A percentile compares a stretch with the other conserved stretches of the same genome.
Evolutionary conservation across 208 protist species (phyloP).

Genomic region (Sergeia podlipaevii): DNA sequence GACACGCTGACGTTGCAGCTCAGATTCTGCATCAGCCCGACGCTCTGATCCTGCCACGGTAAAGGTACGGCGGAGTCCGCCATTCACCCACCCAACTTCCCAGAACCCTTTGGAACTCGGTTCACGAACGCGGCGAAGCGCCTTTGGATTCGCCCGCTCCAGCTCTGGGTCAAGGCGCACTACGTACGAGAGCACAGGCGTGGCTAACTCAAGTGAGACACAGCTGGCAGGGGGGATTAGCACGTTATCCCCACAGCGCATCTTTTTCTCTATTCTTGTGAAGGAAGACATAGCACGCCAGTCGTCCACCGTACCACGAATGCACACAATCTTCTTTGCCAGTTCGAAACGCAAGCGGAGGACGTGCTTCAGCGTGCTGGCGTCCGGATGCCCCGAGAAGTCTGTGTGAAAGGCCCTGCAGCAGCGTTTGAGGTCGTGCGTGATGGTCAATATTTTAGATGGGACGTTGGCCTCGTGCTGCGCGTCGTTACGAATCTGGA

Average conservation of each 20-base stretch:
- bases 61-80: constrained; percentile 32
- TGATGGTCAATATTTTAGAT: constrained; percentile 51
- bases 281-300: constrained; percentile 51
- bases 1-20: constrained; percentile 19
- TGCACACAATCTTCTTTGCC: constrained; percentile 73
- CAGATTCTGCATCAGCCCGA: constrained; percentile 14
- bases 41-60: background rate
- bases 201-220: constrained; percentile 64
- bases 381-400: constrained; percentile 71
- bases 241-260: constrained; percentile 78
- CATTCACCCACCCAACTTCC: constrained; percentile 88
- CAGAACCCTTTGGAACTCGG: constrained; percentile 60
- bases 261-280: constrained; percentile 65
- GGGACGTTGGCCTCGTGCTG: constrained; percentile 85
- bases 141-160: constrained; percentile 34
- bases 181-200: constrained; percentile 78
- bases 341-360: constrained; percentile 62
- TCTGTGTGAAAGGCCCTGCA: constrained; percentile 69
- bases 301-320: constrained; percentile 56
- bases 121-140: constrained; percentile 54
- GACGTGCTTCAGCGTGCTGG: constrained; percentile 45
- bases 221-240: constrained; percentile 24
- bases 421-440: constrained; percentile 16
- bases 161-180: constrained; percentile 67
- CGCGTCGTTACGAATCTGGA: constrained; percentile 72